Evolutionary conservation across 306 rosid species (phyloP).

Genomic region (Amphicarpaea edgeworthii): DNA sequence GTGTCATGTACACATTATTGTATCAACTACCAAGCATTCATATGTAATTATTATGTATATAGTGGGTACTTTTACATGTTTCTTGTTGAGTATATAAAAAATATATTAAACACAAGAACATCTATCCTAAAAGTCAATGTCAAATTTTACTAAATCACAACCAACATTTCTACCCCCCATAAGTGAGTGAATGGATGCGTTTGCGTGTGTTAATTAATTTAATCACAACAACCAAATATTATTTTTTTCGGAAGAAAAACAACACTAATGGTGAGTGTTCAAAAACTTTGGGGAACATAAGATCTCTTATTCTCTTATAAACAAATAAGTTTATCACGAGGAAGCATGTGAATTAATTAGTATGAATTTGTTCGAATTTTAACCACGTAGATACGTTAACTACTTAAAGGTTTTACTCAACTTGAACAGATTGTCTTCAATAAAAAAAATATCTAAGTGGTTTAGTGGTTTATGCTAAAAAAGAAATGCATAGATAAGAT

Average conservation of each 20-base stretch:
- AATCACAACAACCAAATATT: too few species aligned
- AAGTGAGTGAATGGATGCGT: not conserved
- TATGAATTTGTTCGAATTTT: too few species aligned
- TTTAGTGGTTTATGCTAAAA: too few species aligned
- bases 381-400: too few species aligned
- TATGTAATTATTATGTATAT: not conserved
- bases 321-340: too few species aligned
- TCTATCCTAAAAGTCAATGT: not conserved
- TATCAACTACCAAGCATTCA: constrained; percentile 8
- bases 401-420: too few species aligned
- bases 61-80: not conserved
- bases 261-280: not conserved
- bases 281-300: not conserved
- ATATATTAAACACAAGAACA: not conserved
- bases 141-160: not conserved
- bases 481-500: too few species aligned
- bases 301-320: too few species aligned
- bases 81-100: not conserved
- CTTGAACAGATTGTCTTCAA: too few species aligned
- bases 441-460: too few species aligned
- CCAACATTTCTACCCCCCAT: not conserved
- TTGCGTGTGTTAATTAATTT: not conserved
- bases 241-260: not conserved
- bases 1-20: not conserved
- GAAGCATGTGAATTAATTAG: too few species aligned